Conservation (phyloP, 176 grass and related monocot genomes). For the Hordeum vulgare region MorexV3_pseudomolecules_assembly NC_058524.1:9306072-9306571, state of each 20-base stretch:
- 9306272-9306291: conserved; percentile 87
- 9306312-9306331: conserved; percentile 87
- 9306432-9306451: conserved; percentile 88
- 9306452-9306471: conserved; percentile 96
- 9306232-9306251: conserved; percentile 55
- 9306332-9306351: conserved; percentile 95
- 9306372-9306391: conserved; percentile 95
- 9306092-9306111: conserved; percentile 83
- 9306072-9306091: conserved; percentile 86
- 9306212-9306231: background rate
- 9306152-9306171: conserved; percentile 88
- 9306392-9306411: conserved; percentile 71
- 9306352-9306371: conserved; percentile 94
- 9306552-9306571: background rate
- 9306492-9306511: conserved; percentile 11
- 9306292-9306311: conserved; percentile 96
- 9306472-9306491: conserved; percentile 53
- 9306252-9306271: conserved; percentile 97
- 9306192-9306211: background rate
- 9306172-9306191: background rate
- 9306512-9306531: background rate
- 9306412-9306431: conserved; percentile 91
- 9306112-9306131: conserved; percentile 83
- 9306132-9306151: conserved; percentile 88
- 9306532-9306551: background rate